Evolutionary conservation across 805 yeast genomes (phyloP).

Genomic region (Sungouiella thailandica): DNA sequence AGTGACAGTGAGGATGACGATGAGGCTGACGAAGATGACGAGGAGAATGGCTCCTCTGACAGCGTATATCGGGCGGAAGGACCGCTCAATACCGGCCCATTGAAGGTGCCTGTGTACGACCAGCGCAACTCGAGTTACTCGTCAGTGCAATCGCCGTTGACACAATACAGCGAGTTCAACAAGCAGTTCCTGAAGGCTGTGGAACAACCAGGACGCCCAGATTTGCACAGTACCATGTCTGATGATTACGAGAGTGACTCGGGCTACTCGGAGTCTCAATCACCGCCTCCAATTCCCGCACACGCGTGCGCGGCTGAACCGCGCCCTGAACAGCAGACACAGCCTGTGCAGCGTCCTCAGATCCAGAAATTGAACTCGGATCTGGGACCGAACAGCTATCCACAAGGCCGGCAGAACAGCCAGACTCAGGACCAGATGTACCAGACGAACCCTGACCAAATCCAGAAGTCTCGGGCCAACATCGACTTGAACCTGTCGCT

Average conservation of each 20-base stretch:
- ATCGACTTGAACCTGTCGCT: conserved; percentile 3
- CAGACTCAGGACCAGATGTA: neutral
- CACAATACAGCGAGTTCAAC: conserved; percentile 39
- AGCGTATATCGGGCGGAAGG: neutral
- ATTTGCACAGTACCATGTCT: neutral
- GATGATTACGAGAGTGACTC: conserved; percentile 2
- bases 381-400: too few species aligned
- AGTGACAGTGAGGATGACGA: conserved; percentile 28
- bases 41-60: conserved; percentile 14
- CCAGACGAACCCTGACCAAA: neutral
- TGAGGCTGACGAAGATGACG: conserved; percentile 18
- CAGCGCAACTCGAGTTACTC: conserved; percentile 31
- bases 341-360: conserved; percentile 10
- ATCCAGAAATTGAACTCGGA: conserved; percentile 12
- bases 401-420: too few species aligned
- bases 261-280: conserved; percentile 1
- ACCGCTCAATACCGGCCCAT: conserved; percentile 6
- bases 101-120: conserved; percentile 22
- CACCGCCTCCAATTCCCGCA: conserved; percentile 9
- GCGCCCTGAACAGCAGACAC: neutral
- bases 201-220: conserved; percentile 4
- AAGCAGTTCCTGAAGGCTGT: conserved; percentile 30
- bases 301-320: conserved; percentile 4
- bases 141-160: conserved; percentile 38
- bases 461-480: conserved; percentile 4